These are phyloP conservation scores for Lactarius evosmus DNA, from an alignment of 768 basidiomycete species.

Conservation along the genomic window DNA sequence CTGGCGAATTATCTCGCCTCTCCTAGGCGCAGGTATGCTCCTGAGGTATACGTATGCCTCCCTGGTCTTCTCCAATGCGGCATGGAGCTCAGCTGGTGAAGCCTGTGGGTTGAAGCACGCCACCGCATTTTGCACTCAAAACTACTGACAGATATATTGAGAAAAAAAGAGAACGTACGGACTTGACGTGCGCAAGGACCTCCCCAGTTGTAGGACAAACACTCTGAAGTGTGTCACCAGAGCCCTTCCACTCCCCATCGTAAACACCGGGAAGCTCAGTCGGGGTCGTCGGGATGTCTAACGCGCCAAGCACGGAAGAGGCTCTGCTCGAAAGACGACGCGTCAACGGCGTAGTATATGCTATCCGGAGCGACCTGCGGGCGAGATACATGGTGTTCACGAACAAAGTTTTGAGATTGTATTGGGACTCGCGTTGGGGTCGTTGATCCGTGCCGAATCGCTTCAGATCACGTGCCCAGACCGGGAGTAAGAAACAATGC, in stretches of 20 bases:
- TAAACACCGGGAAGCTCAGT: conserved; percentile 71
- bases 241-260: conserved; percentile 78
- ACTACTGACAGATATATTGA: not conserved
- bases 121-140: not conserved
- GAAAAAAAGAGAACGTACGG: conserved; percentile 44
- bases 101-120: conserved; percentile 41
- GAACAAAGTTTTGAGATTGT: not conserved
- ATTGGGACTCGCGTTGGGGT: not conserved
- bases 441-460: conserved; percentile 17
- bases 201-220: conserved; percentile 88
- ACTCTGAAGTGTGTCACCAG: conserved; percentile 66
- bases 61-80: conserved; percentile 62
- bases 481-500: not conserved
- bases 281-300: conserved; percentile 55
- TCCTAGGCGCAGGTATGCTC: conserved; percentile 76
- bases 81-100: conserved; percentile 67
- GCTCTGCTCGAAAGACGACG: conserved; percentile 68
- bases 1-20: conserved; percentile 87
- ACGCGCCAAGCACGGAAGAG: conserved; percentile 57
- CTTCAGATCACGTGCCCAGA: not conserved
- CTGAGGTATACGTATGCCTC: conserved; percentile 73
- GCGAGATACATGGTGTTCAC: conserved; percentile 15
- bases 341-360: conserved; percentile 28
- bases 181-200: conserved; percentile 67
- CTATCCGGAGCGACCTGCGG: conserved; percentile 16